Evolutionary conservation across 441 rosid species (phyloP), one percentile per base, ranked within the genome.

Genomic region (Kokia cookei): DNA sequence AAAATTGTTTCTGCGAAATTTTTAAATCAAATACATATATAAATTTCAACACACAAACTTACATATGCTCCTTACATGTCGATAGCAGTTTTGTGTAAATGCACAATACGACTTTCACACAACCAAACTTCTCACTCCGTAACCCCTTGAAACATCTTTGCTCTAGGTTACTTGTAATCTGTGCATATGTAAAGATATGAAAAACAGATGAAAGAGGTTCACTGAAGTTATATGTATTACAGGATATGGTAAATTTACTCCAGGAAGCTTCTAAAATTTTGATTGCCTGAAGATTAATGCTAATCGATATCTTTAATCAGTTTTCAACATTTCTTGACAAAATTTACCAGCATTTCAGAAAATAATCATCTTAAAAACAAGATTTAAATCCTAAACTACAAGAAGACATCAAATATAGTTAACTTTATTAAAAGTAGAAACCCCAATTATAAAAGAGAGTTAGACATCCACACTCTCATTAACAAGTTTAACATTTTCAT

Each of bases 41-140:
- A 54, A 69, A 53, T 35, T 69, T 19, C 19, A 40, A 13, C 35
- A 7, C 42, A 58, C 66, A 76, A 75, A 90, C 99, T 89, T 91
- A 96, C 98, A 92, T 92, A 74, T 90, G 98, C 86, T 88, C 96
- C 85, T 90, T 93, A 83, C 98, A 96, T 67, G 92, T 87, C 7
- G 90, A 89, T 75, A 91, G 82, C 65, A 91, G 78, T 78, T 89
- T 90, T 84, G 83, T 85, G 80, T 93, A 95, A 79, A 93, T 83
- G 84, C 89, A 89, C 66, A 89, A 79, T 66, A 93, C 93, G 50
- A 90, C 95, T 85, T 89, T 90, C n/a, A 88, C 98, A 35, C 89
- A 89, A 82, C 91, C 97, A 79, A 84, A 85, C 77, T 90, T 86
- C 80, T 85, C 95, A 75, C 87, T 88, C 45, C 98, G 88, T 83